These are phyloP conservation scores for Neocallimastix lanati DNA, from an alignment of 192 early-diverging fungal species.

Conservation along the genomic window DNA sequence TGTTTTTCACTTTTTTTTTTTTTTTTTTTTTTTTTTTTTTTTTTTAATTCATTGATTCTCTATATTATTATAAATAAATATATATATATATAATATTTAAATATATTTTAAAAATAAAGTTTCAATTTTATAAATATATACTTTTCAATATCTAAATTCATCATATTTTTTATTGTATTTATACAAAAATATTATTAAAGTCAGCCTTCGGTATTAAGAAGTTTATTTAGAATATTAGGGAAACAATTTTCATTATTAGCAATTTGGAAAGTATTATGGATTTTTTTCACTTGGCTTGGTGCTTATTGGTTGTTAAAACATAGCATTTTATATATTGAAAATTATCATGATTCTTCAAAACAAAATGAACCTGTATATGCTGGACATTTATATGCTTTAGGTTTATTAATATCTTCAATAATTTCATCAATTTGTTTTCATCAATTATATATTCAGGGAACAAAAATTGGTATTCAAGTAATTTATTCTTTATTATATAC, in stretches of 20 bases:
- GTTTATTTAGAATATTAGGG: neutral
- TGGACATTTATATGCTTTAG: slow-evolving; percentile 34
- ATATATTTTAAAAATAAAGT: too few relatives aligned
- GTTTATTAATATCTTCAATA: slow-evolving; percentile 24
- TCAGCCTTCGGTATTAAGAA: neutral
- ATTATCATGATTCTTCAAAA: slow-evolving; percentile 13
- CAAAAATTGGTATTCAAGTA: slow-evolving; percentile 8
- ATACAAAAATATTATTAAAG: neutral
- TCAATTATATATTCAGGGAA: slow-evolving; percentile 19
- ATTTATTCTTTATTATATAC: too few relatives aligned
- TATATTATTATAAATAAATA: too few relatives aligned
- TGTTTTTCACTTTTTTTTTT: too few relatives aligned
- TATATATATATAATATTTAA: too few relatives aligned
- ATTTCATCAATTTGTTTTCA: slow-evolving; percentile 15
- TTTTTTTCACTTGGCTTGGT: slow-evolving; percentile 36
- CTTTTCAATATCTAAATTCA: neutral
- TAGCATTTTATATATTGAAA: slow-evolving; percentile 1
- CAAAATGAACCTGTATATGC: slow-evolving; percentile 7
- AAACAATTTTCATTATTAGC: neutral
- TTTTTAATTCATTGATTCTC: too few relatives aligned
- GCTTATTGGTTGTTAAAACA: slow-evolving; percentile 26
- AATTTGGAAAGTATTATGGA: slow-evolving; percentile 18
- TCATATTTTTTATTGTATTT: neutral
- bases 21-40: too few relatives aligned
- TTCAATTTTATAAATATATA: too few relatives aligned